Conservation (phyloP, 805 yeast species). For the Ogataea kodamae region DNA sequence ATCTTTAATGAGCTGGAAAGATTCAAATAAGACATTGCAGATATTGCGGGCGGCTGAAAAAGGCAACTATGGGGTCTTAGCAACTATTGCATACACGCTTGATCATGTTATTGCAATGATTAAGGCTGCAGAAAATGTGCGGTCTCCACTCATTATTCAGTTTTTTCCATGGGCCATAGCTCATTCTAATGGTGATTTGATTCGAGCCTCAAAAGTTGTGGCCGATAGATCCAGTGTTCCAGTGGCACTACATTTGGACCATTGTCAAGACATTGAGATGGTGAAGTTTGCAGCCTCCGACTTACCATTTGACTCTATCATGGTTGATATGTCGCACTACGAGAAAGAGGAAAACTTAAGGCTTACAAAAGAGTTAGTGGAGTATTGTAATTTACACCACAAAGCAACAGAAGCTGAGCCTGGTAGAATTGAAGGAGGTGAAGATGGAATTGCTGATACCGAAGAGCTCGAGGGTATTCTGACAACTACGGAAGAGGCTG, state of each 20-base stretch:
- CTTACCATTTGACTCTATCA: constrained; percentile 37
- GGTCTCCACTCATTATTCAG: constrained; percentile 34
- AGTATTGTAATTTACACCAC: constrained; percentile 27
- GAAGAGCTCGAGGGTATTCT: constrained; percentile 32
- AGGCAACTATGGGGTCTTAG: constrained; percentile 33
- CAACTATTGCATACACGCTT: constrained; percentile 34
- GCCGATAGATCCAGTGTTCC: constrained; percentile 34
- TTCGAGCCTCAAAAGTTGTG: constrained; percentile 26
- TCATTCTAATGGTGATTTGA: constrained; percentile 30
- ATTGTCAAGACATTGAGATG: constrained; percentile 33
- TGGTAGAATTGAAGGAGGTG: constrained; percentile 38
- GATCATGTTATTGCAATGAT: constrained; percentile 36
- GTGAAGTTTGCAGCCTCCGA: constrained; percentile 31
- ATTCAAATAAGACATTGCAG: constrained; percentile 27
- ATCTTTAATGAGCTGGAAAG: constrained; percentile 15
- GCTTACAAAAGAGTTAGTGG: constrained; percentile 31
- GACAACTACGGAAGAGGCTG: constrained; percentile 34
- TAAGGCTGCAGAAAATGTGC: constrained; percentile 34
- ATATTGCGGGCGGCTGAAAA: constrained; percentile 32
- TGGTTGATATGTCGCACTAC: constrained; percentile 38
- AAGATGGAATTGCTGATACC: constrained; percentile 33
- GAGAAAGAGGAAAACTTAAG: constrained; percentile 34
- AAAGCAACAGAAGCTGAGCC: constrained; percentile 39
- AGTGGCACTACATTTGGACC: constrained; percentile 36
- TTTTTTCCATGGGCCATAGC: constrained; percentile 38